Conservation (phyloP, 345 rosid genomes). For the Lagerstroemia speciosa region DNA sequence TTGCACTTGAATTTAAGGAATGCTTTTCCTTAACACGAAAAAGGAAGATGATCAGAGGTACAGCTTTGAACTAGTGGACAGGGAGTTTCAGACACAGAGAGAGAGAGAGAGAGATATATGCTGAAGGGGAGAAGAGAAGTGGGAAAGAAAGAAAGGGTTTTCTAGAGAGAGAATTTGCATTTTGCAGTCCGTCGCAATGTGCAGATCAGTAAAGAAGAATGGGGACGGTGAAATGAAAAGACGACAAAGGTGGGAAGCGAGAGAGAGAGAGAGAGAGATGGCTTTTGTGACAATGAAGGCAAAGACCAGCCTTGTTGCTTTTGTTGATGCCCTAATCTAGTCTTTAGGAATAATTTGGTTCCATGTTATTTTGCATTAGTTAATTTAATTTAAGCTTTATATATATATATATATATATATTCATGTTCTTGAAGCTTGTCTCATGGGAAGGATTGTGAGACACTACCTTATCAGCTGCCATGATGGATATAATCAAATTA, state of each 20-base stretch:
- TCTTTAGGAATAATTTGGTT: not conserved
- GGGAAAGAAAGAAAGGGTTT: not conserved
- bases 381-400: no score
- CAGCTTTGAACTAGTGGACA: slow-evolving; percentile 1
- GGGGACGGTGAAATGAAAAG: slow-evolving; percentile 3
- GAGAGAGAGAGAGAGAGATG: slow-evolving; percentile 4
- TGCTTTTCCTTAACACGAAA: no score
- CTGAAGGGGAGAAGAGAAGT: no score
- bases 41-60: not conserved
- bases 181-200: not conserved
- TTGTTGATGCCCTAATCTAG: slow-evolving; percentile 2
- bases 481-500: no score
- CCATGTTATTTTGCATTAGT: no score
- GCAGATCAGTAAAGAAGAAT: not conserved
- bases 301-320: not conserved
- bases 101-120: not conserved
- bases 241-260: not conserved
- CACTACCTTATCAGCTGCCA: no score
- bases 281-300: slow-evolving; percentile 4
- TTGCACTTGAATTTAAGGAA: no score
- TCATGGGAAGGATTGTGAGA: no score
- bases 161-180: not conserved
- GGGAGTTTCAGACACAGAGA: not conserved
- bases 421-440: no score
- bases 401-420: no score